These are phyloP conservation scores for Nothopassalora personata DNA, from an alignment of 2,329 filamentous ascomycete species.

Conservation along the genomic window DNA sequence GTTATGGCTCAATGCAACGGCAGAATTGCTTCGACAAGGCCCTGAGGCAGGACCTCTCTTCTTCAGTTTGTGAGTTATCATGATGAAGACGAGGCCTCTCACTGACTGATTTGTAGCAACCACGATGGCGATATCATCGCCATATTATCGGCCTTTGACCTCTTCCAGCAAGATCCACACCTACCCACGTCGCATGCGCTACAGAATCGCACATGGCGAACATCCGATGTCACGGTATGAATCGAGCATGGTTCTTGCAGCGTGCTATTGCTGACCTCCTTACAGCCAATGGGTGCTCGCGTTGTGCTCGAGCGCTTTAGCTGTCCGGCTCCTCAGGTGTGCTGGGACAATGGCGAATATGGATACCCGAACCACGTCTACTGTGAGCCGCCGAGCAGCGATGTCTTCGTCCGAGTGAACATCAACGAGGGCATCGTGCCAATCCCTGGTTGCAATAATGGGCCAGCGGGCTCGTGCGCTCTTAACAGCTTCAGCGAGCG, in stretches of 20 bases:
- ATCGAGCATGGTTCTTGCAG: neutral
- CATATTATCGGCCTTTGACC: slow-evolving; percentile 48
- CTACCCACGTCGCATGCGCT: slow-evolving; percentile 46
- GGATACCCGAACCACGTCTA: slow-evolving; percentile 8
- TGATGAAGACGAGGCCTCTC: neutral
- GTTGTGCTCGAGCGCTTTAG: slow-evolving; percentile 51
- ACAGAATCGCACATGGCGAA: slow-evolving; percentile 47
- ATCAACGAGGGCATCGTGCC: slow-evolving; percentile 54
- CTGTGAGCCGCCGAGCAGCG: slow-evolving; percentile 30
- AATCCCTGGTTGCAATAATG: slow-evolving; percentile 43
- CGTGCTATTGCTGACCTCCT: neutral
- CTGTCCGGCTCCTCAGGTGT: slow-evolving; percentile 36
- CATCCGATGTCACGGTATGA: slow-evolving; percentile 44
- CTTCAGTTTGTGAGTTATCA: slow-evolving; percentile 49
- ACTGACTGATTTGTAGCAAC: slow-evolving; percentile 32
- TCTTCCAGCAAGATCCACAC: slow-evolving; percentile 41
- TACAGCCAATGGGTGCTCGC: slow-evolving; percentile 51
- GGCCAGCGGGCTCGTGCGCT: slow-evolving; percentile 46
- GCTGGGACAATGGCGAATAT: slow-evolving; percentile 23
- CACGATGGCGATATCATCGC: slow-evolving; percentile 57
- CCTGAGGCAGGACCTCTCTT: slow-evolving; percentile 47
- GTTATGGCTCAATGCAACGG: slow-evolving; percentile 55
- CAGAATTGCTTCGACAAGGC: slow-evolving; percentile 40
- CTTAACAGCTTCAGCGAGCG: slow-evolving; percentile 41
- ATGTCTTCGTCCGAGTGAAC: slow-evolving; percentile 47